Conservation (phyloP, 495 filamentous ascomycete genomes). For the Elasticomyces elasticus region DNA sequence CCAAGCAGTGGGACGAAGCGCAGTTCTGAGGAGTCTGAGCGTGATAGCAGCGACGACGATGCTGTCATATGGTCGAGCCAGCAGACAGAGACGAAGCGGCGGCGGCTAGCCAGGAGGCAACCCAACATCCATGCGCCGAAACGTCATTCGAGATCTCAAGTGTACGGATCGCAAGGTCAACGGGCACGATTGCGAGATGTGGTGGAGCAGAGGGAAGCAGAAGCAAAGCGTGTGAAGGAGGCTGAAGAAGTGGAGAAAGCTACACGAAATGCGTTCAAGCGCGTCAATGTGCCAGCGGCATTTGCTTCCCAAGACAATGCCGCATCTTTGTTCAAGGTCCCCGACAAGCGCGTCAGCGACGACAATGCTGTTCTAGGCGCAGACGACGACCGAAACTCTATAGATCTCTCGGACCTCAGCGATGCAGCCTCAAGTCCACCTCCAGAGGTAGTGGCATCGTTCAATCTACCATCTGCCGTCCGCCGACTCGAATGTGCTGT, state of each 20-base stretch:
- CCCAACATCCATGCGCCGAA: not conserved
- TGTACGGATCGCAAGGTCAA: not conserved
- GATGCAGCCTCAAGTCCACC: not conserved
- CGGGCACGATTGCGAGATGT: conserved; percentile 1
- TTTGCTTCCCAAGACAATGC: no score
- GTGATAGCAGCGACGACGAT: conserved; percentile 9
- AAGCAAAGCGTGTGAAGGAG: not conserved
- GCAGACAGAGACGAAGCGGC: conserved; percentile 3
- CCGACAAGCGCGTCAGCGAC: not conserved
- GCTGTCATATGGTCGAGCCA: not conserved
- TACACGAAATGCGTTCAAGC: not conserved
- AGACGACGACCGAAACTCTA: not conserved
- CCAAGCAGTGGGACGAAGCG: conserved; percentile 3
- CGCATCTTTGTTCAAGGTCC: not conserved
- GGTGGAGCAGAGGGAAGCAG: not conserved
- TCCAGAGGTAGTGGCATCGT: not conserved
- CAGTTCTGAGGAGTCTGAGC: not conserved
- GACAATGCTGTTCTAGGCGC: not conserved
- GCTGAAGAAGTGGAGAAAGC: not conserved
- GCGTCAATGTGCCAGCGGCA: no score
- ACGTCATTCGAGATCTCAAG: not conserved
- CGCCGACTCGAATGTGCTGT: conserved; percentile 5
- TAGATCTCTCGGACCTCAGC: not conserved
- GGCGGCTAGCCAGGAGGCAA: not conserved
- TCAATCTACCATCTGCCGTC: not conserved